Evolutionary conservation across 1,139 yeast species (phyloP).

Genomic region (Komagataea norvegica): DNA sequence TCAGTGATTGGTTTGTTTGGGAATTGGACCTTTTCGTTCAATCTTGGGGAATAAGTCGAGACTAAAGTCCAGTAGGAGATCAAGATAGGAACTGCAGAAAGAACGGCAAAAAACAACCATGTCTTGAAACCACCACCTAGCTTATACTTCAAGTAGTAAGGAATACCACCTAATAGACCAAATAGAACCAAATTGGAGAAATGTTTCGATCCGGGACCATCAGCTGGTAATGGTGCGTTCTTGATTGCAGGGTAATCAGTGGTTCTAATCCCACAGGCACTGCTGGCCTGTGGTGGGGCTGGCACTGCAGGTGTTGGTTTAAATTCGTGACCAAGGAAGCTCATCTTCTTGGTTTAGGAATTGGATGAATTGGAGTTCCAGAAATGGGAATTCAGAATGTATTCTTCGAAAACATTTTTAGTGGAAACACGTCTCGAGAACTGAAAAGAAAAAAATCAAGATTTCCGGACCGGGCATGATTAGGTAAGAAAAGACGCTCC

Average conservation of each 20-base stretch:
- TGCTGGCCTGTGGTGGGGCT: constrained; percentile 46
- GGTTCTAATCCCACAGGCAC: constrained; percentile 55
- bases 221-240: constrained; percentile 87
- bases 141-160: constrained; percentile 59
- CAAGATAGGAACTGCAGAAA: constrained; percentile 63
- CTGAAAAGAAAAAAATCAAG: too few relatives aligned
- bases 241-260: constrained; percentile 67
- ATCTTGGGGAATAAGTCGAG: constrained; percentile 74
- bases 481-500: too few relatives aligned
- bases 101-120: constrained; percentile 48
- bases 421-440: too few relatives aligned
- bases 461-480: too few relatives aligned
- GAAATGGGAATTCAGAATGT: too few relatives aligned
- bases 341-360: constrained; percentile 12
- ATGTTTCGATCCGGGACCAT: constrained; percentile 80
- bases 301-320: constrained; percentile 63
- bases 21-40: constrained; percentile 70
- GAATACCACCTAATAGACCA: constrained; percentile 52
- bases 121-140: constrained; percentile 73
- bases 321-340: constrained; percentile 39
- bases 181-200: constrained; percentile 62
- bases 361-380: too few relatives aligned
- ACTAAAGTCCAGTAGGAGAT: constrained; percentile 79
- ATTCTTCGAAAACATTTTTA: too few relatives aligned
- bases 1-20: constrained; percentile 78